Percentiles rank a stretch among this genome's conserved stretches.
Evolutionary conservation across 345 rosid species (phyloP).

Genomic region (Gossypium australe): DNA sequence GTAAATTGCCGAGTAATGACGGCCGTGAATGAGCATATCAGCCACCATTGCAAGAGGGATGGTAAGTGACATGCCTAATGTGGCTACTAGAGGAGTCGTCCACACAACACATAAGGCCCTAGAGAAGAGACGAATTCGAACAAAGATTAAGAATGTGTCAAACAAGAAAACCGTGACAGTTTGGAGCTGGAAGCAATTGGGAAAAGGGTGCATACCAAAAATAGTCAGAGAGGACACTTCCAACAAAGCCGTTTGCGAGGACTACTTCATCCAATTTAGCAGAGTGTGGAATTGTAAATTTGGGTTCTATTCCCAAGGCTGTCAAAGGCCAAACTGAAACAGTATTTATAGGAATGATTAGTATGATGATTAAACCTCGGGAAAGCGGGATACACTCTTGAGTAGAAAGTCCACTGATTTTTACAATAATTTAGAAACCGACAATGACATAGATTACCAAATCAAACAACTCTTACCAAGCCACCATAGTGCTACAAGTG

Average conservation of each 20-base stretch:
- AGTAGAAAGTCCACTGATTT: neutral
- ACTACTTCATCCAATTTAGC: conserved; percentile 91
- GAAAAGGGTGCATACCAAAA: conserved; percentile 51
- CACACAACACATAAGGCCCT: conserved; percentile 85
- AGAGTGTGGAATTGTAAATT: conserved; percentile 89
- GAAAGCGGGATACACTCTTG: neutral
- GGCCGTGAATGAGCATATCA: conserved; percentile 77
- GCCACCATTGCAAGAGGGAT: conserved; percentile 87
- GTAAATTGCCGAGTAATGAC: conserved; percentile 74
- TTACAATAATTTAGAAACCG: neutral
- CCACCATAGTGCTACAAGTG: conserved; percentile 99
- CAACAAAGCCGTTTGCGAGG: conserved; percentile 85
- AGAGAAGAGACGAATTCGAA: neutral
- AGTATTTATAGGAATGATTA: conserved; percentile 8
- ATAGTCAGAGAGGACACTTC: conserved; percentile 97
- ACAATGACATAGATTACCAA: neutral
- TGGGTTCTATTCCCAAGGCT: conserved; percentile 94
- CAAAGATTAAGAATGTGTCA: neutral
- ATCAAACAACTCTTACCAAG: conserved; percentile 56
- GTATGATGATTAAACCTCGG: neutral
- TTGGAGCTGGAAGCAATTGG: neutral
- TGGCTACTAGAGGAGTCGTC: conserved; percentile 84
- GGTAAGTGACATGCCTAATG: conserved; percentile 82
- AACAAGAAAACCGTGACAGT: neutral
- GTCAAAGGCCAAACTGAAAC: conserved; percentile 83